Evolutionary conservation across 1,284 basidiomycete genomes (phyloP).

Genomic region (Pyrrhoderma lamaoense): DNA sequence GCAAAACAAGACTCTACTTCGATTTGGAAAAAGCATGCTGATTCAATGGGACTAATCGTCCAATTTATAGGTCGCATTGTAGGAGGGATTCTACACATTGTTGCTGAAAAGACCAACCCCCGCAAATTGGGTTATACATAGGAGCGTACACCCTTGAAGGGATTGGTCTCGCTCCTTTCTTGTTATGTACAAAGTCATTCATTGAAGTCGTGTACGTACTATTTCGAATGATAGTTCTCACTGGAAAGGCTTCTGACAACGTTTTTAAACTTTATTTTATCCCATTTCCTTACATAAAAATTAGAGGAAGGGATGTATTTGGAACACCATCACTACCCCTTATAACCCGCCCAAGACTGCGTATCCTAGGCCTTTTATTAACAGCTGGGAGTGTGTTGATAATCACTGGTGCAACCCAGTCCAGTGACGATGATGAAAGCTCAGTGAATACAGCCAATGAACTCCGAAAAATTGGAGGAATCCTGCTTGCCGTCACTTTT

Average conservation of each 20-base stretch:
- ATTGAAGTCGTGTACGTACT: slow-evolving; percentile 55
- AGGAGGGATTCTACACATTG: slow-evolving; percentile 48
- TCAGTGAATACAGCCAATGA: slow-evolving; percentile 5
- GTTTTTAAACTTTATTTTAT: too few species aligned
- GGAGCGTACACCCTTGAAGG: slow-evolving; percentile 50
- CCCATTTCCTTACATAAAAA: too few species aligned
- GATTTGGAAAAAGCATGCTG: slow-evolving; percentile 1
- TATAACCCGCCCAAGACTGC: slow-evolving; percentile 26
- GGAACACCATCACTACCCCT: slow-evolving; percentile 16
- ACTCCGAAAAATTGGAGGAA: slow-evolving; percentile 30
- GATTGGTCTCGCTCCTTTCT: slow-evolving; percentile 44
- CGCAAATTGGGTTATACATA: slow-evolving; percentile 36
- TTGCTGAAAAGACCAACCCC: slow-evolving; percentile 36
- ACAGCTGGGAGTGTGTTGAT: slow-evolving; percentile 39
- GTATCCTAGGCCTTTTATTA: slow-evolving; percentile 36
- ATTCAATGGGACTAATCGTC: too few species aligned
- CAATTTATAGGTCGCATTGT: slow-evolving; percentile 55
- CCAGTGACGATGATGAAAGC: slow-evolving; percentile 12
- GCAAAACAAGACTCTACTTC: background rate
- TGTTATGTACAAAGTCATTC: slow-evolving; percentile 52
- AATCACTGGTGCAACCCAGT: slow-evolving; percentile 39
- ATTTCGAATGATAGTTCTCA: too few species aligned
- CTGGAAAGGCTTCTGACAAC: too few species aligned
- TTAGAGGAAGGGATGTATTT: slow-evolving; percentile 28
- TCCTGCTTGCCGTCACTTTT: slow-evolving; percentile 44